Conservation (phyloP, 2,329 filamentous ascomycete genomes). For the Ceratocystis papillata region DNA sequence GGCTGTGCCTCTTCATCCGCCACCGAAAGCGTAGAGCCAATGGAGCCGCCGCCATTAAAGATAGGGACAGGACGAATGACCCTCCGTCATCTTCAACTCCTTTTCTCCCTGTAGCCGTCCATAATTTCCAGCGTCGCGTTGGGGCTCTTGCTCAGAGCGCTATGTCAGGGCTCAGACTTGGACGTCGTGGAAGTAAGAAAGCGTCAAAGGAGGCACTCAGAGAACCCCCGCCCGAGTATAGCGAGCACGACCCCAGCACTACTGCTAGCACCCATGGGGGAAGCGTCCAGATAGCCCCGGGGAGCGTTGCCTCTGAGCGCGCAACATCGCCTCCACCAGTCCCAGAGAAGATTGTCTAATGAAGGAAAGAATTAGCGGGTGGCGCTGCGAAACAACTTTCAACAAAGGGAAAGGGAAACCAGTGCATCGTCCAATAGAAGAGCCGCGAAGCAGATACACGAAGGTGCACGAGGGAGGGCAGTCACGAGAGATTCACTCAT, state of each 20-base stretch:
- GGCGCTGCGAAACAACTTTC: no score
- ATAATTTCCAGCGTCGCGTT: not conserved
- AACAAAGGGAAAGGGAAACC: not conserved
- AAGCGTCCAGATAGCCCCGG: not conserved
- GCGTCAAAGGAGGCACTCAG: not conserved
- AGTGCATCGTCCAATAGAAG: not conserved
- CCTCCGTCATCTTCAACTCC: not conserved
- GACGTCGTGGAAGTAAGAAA: not conserved
- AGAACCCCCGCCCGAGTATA: constrained; percentile 20
- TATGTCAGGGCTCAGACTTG: not conserved
- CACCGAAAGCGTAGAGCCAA: not conserved
- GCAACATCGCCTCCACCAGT: not conserved
- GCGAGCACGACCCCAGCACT: constrained; percentile 9
- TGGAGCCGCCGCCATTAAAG: not conserved
- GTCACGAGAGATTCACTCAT: not conserved
- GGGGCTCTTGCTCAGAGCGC: not conserved
- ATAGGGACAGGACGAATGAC: not conserved
- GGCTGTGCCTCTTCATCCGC: not conserved
- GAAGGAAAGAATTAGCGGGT: not conserved
- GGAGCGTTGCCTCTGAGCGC: not conserved
- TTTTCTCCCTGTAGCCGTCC: not conserved
- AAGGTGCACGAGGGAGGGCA: not conserved
- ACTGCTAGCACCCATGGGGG: not conserved
- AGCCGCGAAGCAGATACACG: no score
- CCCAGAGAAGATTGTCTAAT: not conserved